A percentile compares a stretch with the other conserved stretches of the same genome.
These are phyloP conservation scores for Boletus hoseneyae DNA, from an alignment of 1,284 basidiomycete species.

Conservation along the genomic window DNA sequence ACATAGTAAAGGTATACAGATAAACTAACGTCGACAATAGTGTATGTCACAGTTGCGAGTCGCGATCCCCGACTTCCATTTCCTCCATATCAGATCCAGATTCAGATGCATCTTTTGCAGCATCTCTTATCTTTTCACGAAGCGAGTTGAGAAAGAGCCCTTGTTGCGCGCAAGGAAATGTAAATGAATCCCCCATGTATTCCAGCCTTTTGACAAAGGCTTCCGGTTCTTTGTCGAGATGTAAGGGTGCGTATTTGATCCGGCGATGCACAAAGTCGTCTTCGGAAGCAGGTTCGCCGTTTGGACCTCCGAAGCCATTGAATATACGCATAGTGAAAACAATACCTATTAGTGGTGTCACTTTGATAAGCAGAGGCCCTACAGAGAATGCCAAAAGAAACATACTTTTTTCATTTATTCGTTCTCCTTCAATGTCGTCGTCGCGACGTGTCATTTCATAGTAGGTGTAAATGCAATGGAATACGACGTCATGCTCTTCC, in stretches of 20 bases:
- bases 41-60: conserved; percentile 8
- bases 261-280: conserved; percentile 37
- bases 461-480: conserved; percentile 53
- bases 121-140: conserved; percentile 45
- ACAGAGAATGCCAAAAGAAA: neutral
- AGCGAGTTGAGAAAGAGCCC: conserved; percentile 60
- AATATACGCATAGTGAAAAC: conserved; percentile 56
- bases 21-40: conserved; percentile 8
- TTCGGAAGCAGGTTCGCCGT: conserved; percentile 33
- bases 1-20: conserved; percentile 21
- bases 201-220: conserved; percentile 55
- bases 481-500: conserved; percentile 41
- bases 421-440: conserved; percentile 30
- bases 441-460: conserved; percentile 32
- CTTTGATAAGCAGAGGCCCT: neutral
- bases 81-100: conserved; percentile 31
- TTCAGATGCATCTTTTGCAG: conserved; percentile 31
- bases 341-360: conserved; percentile 42
- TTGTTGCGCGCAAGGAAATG: conserved; percentile 63
- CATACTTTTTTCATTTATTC: conserved; percentile 40
- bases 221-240: conserved; percentile 55
- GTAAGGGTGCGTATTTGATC: conserved; percentile 60
- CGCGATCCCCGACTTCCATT: conserved; percentile 25
- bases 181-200: conserved; percentile 61
- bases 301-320: conserved; percentile 33